A percentile compares a stretch with the other conserved stretches of the same genome.
Conservation (phyloP, 2,329 filamentous ascomycete species). For the Cladorrhinum sp. region DNA sequence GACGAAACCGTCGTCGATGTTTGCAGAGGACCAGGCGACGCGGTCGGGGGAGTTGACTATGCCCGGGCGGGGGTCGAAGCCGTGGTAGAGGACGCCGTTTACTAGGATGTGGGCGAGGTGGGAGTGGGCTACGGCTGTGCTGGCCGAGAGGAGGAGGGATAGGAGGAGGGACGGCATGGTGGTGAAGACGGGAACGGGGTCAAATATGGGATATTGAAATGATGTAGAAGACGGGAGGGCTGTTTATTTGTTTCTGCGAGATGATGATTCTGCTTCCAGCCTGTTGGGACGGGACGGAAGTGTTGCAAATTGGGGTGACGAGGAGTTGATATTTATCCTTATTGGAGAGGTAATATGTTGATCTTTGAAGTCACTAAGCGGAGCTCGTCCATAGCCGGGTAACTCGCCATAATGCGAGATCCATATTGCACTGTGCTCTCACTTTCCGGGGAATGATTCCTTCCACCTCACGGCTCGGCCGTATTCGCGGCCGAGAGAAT, state of each 20-base stretch:
- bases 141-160: constrained; percentile 7
- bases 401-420: neutral
- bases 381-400: constrained; percentile 4
- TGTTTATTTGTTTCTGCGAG: neutral
- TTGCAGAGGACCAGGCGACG: constrained; percentile 54
- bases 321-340: constrained; percentile 11
- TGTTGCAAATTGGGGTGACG: neutral
- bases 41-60: constrained; percentile 22
- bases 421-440: neutral
- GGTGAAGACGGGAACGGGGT: neutral
- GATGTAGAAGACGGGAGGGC: neutral
- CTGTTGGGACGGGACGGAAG: neutral
- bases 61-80: constrained; percentile 36
- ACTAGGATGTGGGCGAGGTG: constrained; percentile 38
- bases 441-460: neutral
- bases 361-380: neutral
- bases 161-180: constrained; percentile 14
- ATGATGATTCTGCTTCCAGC: neutral
- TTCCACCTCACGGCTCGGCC: neutral
- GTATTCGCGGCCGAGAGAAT: neutral
- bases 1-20: constrained; percentile 52
- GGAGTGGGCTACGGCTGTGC: constrained; percentile 27
- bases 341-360: constrained; percentile 5
- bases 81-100: constrained; percentile 44
- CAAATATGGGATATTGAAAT: neutral